Conservation (phyloP, 192 early-diverging fungal species). For the Coemansia sp. region DNA sequence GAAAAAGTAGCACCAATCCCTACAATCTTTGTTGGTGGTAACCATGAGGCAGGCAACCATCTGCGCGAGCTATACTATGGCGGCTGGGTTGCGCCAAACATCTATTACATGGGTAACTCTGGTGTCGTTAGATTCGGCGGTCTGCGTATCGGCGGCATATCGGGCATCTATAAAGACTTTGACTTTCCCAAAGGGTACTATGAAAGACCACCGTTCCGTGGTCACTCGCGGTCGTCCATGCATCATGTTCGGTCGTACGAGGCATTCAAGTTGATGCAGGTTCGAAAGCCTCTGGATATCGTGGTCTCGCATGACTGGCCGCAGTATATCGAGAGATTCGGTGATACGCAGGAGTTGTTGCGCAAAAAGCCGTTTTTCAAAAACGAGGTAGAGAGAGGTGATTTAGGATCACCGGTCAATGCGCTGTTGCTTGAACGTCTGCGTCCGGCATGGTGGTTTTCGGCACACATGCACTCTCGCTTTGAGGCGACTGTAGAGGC, state of each 20-base stretch:
- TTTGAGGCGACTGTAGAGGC: constrained; percentile 74
- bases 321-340: constrained; percentile 76
- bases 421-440: constrained; percentile 73
- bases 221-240: constrained; percentile 64
- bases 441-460: constrained; percentile 89
- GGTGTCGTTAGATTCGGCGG: constrained; percentile 88
- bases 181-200: constrained; percentile 68
- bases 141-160: constrained; percentile 88
- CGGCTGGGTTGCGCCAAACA: constrained; percentile 92
- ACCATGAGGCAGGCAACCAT: constrained; percentile 96
- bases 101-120: constrained; percentile 88
- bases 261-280: constrained; percentile 73
- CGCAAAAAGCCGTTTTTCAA: constrained; percentile 72
- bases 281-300: constrained; percentile 78
- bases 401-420: constrained; percentile 74
- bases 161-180: constrained; percentile 81
- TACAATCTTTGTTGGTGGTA: constrained; percentile 97
- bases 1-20: constrained; percentile 75
- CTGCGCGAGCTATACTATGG: constrained; percentile 96
- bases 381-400: constrained; percentile 61
- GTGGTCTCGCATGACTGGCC: constrained; percentile 99
- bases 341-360: constrained; percentile 66
- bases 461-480: constrained; percentile 93
- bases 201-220: constrained; percentile 78
- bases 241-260: constrained; percentile 91